Base-by-base conservation (phyloP, 1,284 basidiomycete species). In the Peniophora sp. region DNA sequence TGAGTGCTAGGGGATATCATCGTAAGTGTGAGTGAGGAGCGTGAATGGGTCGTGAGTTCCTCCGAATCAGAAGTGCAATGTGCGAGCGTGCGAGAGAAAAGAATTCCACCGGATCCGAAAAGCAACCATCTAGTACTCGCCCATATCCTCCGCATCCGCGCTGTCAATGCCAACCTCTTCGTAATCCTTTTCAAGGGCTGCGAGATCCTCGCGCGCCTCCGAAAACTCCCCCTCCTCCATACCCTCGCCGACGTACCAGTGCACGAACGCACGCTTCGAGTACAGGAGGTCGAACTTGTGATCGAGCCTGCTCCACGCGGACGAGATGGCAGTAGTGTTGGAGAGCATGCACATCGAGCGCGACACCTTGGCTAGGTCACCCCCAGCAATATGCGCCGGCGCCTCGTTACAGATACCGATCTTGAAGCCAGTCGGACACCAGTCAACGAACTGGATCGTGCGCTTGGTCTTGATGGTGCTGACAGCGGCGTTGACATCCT, bases 171-270 rank as follows among this genome's bases (percentile, higher is more conserved):
- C 92, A 66, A 97, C 93, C 71, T 95, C 92, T 69, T 94, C 91
- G 66, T 95, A 96, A 62, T 95, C 92, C 73, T 97, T 96, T 78
- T 97, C 95, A 54, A 97, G 83, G 14, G 95, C 95, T 37, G 95
- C 95, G 54, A 97, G 83, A 69, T 97, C 95, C 73, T 97, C 95
- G 59, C 95, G 89, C 24, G 94, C 95, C 74, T 97, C 95, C 46
- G 91, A 93, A 74, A 97, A 96, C 73, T 98, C 95, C 66, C 95
- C 94, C 75, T 97, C 95, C 70, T 97, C 95, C 95, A 97, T 98
- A 73, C 95, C 95, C 71, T 97, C 94, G 60, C 94, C 94, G 56
- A 93, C 91, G 62, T 95, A 96, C 91, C 92, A 90, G 74, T 94
- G 86, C 46, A 90, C 92, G 66, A 95, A 95, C 53, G 86, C 92